phyloP scores from a whole-genome alignment of 164 flowering plant species.

The Nelumbo lutea region DNA sequence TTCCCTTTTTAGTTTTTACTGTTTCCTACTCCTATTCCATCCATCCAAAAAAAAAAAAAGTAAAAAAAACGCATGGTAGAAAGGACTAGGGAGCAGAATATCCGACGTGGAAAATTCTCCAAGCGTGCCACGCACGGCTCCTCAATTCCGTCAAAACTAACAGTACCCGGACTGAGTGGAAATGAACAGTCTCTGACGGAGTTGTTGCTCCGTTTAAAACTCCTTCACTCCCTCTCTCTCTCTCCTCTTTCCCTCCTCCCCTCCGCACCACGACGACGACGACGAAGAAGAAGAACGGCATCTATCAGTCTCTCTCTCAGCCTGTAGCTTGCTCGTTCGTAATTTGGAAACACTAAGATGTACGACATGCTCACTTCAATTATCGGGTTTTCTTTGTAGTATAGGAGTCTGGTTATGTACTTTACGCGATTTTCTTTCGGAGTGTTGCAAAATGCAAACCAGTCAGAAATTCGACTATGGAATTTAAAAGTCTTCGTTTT shows the following conservation, averaged over 20 bases:
- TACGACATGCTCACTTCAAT: constrained; percentile 8
- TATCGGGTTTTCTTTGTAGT: not conserved
- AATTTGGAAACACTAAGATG: not conserved
- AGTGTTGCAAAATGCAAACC: constrained; percentile 4
- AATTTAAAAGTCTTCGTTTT: not conserved
- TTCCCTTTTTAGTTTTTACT: not conserved
- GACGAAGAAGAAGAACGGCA: not conserved
- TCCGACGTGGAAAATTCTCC: constrained; percentile 26
- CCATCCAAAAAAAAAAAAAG: not conserved
- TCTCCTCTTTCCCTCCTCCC: not conserved
- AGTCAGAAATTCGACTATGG: constrained; percentile 1
- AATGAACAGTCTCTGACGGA: constrained; percentile 7
- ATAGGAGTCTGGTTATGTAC: not conserved
- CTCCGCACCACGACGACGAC: not conserved
- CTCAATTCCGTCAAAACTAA: constrained; percentile 30
- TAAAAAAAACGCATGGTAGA: no score
- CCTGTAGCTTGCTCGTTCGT: constrained; percentile 6
- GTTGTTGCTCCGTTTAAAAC: constrained; percentile 11
- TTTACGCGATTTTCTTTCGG: constrained; percentile 2
- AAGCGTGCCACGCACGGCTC: constrained; percentile 6
- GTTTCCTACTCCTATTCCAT: not conserved
- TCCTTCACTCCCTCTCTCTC: constrained; percentile 2
- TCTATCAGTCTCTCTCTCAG: constrained; percentile 4
- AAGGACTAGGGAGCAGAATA: no score
- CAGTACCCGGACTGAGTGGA: constrained; percentile 18